Evolutionary conservation across 1,284 basidiomycete genomes (phyloP).

Genomic region (Inonotus obliquus): DNA sequence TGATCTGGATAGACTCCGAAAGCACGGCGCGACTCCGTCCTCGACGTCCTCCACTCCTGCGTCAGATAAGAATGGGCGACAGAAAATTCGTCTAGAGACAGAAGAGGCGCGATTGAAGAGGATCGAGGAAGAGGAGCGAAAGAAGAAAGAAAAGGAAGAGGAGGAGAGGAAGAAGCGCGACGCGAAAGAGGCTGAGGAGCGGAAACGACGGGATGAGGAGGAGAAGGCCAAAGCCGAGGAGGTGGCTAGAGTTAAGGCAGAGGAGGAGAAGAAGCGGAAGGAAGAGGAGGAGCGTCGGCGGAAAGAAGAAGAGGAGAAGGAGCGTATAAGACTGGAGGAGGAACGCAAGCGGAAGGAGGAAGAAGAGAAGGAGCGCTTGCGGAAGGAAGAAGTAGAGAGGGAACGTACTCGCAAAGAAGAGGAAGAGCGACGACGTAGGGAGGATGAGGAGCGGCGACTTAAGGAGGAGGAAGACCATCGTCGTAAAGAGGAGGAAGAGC

Average conservation of each 20-base stretch:
- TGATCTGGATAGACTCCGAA: conserved; percentile 48
- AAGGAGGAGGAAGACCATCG: conserved; percentile 19
- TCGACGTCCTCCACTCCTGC: conserved; percentile 29
- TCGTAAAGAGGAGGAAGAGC: conserved; percentile 22
- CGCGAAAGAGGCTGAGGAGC: conserved; percentile 28
- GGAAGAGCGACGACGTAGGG: conserved; percentile 30
- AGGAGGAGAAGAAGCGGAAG: conserved; percentile 23
- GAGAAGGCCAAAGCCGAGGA: conserved; percentile 24
- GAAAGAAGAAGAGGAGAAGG: conserved; percentile 29
- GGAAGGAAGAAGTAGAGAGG: conserved; percentile 22
- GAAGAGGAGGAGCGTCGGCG: conserved; percentile 22
- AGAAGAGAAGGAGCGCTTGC: conserved; percentile 26
- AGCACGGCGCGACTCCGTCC: conserved; percentile 38
- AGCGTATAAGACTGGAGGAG: conserved; percentile 29
- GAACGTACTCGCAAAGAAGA: conserved; percentile 24
- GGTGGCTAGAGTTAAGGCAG: conserved; percentile 29
- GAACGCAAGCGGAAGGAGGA: conserved; percentile 32
- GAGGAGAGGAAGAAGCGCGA: conserved; percentile 23
- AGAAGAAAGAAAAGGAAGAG: conserved; percentile 23
- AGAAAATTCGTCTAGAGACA: conserved; percentile 41
- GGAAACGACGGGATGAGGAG: conserved; percentile 26
- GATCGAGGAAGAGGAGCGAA: conserved; percentile 22
- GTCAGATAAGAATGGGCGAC: conserved; percentile 30
- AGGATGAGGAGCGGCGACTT: conserved; percentile 20
- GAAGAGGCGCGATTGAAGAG: conserved; percentile 32